These are phyloP conservation scores for Neurospora sp. DNA, from an alignment of 2,329 filamentous ascomycete genomes.

Conservation along the genomic window DNA sequence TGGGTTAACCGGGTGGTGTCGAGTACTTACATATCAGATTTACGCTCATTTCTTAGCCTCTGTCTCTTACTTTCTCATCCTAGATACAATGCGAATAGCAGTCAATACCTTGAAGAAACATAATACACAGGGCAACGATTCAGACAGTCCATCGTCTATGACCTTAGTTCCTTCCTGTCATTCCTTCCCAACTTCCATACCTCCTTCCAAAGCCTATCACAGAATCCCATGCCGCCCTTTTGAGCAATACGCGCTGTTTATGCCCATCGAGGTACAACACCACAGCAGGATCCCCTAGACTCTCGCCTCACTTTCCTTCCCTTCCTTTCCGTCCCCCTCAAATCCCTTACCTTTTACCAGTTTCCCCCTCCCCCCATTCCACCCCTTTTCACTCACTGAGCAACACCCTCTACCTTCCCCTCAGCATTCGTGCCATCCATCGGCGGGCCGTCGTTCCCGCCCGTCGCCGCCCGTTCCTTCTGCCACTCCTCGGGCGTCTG, in stretches of 20 bases:
- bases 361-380: not conserved
- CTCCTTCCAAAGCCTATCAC: not conserved
- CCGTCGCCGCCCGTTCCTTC: slow-evolving; percentile 32
- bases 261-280: not conserved
- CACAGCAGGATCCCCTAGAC: not conserved
- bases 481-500: slow-evolving; percentile 74
- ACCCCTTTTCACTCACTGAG: slow-evolving; percentile 17
- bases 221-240: not conserved
- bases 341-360: no score
- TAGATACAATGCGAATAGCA: not conserved
- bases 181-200: not conserved
- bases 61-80: not conserved
- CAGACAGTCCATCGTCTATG: not conserved
- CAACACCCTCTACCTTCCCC: slow-evolving; percentile 32
- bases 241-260: not conserved
- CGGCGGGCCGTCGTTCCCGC: slow-evolving; percentile 24
- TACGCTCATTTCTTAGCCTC: not conserved
- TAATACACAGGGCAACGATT: not conserved
- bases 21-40: not conserved
- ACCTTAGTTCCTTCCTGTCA: not conserved
- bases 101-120: not conserved
- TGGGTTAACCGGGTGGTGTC: not conserved
- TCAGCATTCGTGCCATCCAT: slow-evolving; percentile 32
- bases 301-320: not conserved
- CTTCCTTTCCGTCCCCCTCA: not conserved